Evolutionary conservation across 2,329 filamentous ascomycete species (phyloP).

Genomic region (Aspergillus sp.): DNA sequence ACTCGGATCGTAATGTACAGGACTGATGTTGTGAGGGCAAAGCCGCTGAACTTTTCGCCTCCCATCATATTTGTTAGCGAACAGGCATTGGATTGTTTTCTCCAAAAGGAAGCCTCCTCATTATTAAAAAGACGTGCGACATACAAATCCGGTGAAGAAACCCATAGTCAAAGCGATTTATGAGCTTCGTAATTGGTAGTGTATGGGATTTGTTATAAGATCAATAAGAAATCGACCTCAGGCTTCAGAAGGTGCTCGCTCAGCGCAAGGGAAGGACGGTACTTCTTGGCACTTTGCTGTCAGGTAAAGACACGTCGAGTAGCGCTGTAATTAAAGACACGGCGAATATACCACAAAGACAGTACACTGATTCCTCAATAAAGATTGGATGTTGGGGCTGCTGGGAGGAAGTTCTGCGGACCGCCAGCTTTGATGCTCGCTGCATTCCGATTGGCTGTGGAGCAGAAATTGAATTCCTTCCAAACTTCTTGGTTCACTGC

Average conservation of each 20-base stretch:
- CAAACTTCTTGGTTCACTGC: conserved; percentile 6
- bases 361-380: not conserved
- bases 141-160: conserved; percentile 61
- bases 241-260: not conserved
- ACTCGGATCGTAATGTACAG: conserved; percentile 71
- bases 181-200: not conserved
- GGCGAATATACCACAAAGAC: not conserved
- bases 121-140: conserved; percentile 26
- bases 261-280: not conserved
- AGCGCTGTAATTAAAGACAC: not conserved
- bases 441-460: conserved; percentile 36
- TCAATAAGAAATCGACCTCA: not conserved
- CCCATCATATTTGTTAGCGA: conserved; percentile 6
- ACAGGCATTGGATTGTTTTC: not conserved
- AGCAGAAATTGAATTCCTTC: conserved; percentile 34
- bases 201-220: not conserved
- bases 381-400: not conserved
- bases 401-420: conserved; percentile 16
- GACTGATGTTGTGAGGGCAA: conserved; percentile 71
- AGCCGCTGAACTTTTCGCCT: conserved; percentile 60
- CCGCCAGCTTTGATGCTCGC: not conserved
- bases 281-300: not conserved
- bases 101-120: not conserved
- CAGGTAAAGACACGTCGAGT: not conserved
- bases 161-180: conserved; percentile 12